Evolutionary conservation across 176 grass and related monocot species (phyloP), one percentile per base, ranked within the genome.

Genomic region (Calamus simplicifolius): DNA sequence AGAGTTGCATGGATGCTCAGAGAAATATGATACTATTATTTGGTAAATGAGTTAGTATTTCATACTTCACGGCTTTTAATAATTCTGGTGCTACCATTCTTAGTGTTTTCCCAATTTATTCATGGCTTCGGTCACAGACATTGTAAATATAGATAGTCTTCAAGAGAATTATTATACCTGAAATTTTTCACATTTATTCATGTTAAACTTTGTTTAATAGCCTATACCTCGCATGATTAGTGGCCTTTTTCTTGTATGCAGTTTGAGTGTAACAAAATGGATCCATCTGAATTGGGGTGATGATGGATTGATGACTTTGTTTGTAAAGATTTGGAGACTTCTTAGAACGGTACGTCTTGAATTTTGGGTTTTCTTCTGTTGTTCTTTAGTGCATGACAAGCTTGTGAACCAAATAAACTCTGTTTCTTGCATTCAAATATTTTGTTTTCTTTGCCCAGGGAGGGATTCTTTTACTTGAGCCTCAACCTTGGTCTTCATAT

Each of bases 181-280:
- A 43, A 43, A 12, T 43, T 12, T 38, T 43, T 43, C 35, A 13
- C 10, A 13, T 43, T 43, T 43, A 43, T 43, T 43, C 35, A 43
- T 12, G 35, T 43, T 2, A 43, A 43, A 43, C 31, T 35, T 35
- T 35, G 35, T 43, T 43, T 12, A 43, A 43, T 43, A 2, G 8
- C 35, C 35, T 43, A 43, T 8, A 1, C 12, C 8, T 43, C 3
- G 35, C 35, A 43, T 43, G 35, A 7, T 13, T 7, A 43, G 13
- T 43, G 8, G 3, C 35, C 13, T 73, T 65, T 60, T 29, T 82
- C 77, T 3, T 6, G 63, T 10, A 43, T 92, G 70, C 63, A 98
- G 93, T 80, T 92, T 98, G 81, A 98, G 93, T 79, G 93, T 98
- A 52, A 78, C 93, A 57, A 98, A 98, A 75, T 98, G 93, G 88